phyloP scores from a whole-genome alignment of 495 filamentous ascomycete species.

The Platismatia glauca region DNA sequence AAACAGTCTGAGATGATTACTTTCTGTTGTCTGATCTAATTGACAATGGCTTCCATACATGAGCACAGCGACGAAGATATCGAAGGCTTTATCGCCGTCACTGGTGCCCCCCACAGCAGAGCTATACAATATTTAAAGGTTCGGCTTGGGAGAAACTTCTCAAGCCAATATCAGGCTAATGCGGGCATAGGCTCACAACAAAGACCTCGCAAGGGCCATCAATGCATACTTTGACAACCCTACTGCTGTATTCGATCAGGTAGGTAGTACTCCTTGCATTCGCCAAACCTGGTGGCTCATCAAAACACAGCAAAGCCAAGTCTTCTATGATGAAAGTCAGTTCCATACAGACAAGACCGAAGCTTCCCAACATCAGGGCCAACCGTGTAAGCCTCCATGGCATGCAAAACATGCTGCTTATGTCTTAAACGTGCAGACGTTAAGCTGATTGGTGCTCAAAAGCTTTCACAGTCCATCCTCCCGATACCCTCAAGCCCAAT shows the following conservation, averaged over 20 bases:
- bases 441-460: not conserved
- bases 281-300: not conserved
- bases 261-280: not conserved
- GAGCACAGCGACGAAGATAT: slow-evolving; percentile 42
- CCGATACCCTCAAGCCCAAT: slow-evolving; percentile 20
- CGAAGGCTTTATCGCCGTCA: slow-evolving; percentile 39
- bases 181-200: slow-evolving; percentile 36
- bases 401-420: not conserved
- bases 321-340: slow-evolving; percentile 18
- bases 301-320: slow-evolving; percentile 10
- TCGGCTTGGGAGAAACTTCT: not conserved
- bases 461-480: slow-evolving; percentile 21
- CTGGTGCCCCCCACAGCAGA: slow-evolving; percentile 36
- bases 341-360: slow-evolving; percentile 22
- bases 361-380: slow-evolving; percentile 14
- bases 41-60: slow-evolving; percentile 6
- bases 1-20: not conserved
- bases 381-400: slow-evolving; percentile 10
- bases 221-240: slow-evolving; percentile 47
- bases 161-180: slow-evolving; percentile 7
- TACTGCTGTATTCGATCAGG: slow-evolving; percentile 31
- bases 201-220: slow-evolving; percentile 41
- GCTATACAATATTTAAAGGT: slow-evolving; percentile 44
- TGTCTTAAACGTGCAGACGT: not conserved
- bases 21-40: not conserved